Evolutionary conservation across 331 rosid genomes (phyloP), one percentile per base, ranked within the genome.

Genomic region (Cydonia oblonga): DNA sequence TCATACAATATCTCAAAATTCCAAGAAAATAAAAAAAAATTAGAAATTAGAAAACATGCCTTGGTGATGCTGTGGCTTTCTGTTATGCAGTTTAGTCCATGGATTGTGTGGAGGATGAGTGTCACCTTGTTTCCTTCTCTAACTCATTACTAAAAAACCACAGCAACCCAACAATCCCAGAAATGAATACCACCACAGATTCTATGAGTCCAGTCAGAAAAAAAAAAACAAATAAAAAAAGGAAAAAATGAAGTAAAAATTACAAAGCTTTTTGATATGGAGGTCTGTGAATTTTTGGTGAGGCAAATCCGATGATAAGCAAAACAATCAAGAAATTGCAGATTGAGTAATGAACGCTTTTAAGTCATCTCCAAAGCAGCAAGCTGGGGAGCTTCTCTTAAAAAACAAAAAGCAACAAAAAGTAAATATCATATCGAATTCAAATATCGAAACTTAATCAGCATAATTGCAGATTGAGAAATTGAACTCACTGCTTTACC

Each of bases 371-470:
- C n/a, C 80, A 89, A 16, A 11, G 83, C 80, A 65, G 75, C 66
- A 67, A 93, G 81, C 58, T 86, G 93, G 26, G 95, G 80, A 22
- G 82, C 85, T 72, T 89, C 88, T 69, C 97, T 89, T 89, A 38
- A 23, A 74, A 75, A 35, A 18, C 18, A 24, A 24, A 42, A 71
- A 32, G 35, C 59, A 64, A 54, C 15, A 22, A 12, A 15, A 35
- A 38, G 14, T 3, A 46, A 52, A 77, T 2, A 20, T 24, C 25
- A 14, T 1, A 23, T 23, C 5, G 15, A 40, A 58, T 18, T 16
- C 2, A 22, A 25, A 25, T 18, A 26, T 16, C 26, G 28, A 71
- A 38, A 15, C 5, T 29, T 22, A 60, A 19, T 20, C 1, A 42
- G 24, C 66, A 23, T 44, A 42, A 28, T 60, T 40, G 5, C 6